Evolutionary conservation across 768 basidiomycete species (phyloP), one percentile per base, ranked within the genome.

Genomic region (Cubamyces sp.): DNA sequence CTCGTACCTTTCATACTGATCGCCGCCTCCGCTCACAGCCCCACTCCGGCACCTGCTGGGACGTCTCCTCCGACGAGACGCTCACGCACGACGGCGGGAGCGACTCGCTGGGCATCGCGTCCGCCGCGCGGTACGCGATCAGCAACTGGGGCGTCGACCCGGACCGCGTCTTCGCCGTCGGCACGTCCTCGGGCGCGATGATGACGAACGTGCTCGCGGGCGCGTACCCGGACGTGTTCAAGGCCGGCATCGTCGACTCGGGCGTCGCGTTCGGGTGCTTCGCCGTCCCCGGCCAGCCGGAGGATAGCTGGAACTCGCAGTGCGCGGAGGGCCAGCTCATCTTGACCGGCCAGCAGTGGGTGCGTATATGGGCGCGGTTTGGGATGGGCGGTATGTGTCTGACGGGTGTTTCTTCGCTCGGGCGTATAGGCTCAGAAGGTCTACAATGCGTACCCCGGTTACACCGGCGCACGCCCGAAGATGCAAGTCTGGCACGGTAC

Each of bases 401-500:
- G 45, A n/a, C 23, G 21, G 6, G 1, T 19, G 4, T 6, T 4
- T 3, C 1, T 25, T 19, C 8, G n/a, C n/a, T n/a, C n/a, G n/a
- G 5, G 26, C 1, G 19, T 37, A n/a, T 60, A 74, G 81, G 82
- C 81, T 46, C 77, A 81, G 54, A 72, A 75, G 37, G 83, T 81
- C 23, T 74, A 76, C 54, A 70, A 66, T 39, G 83, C 77, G 15
- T 86, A 79, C 70, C 82, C 83, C n/a, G 82, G 82, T n/a, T 85
- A 78, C 72, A 81, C 81, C 23, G 84, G 84, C 21, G n/a, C 76
- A 7, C 75, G 79, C 49, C 82, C 83, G 12, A 82, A 78, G 65
- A 74, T 86, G 68, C 81, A 82, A 69, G 74, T 83, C 54, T 84
- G 82, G 81, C 82, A 84, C 71, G 83, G 83, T 57, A 84, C 83